Base-by-base conservation (phyloP, 2,329 filamentous ascomycete species). In the Acarospora socialis region DNA sequence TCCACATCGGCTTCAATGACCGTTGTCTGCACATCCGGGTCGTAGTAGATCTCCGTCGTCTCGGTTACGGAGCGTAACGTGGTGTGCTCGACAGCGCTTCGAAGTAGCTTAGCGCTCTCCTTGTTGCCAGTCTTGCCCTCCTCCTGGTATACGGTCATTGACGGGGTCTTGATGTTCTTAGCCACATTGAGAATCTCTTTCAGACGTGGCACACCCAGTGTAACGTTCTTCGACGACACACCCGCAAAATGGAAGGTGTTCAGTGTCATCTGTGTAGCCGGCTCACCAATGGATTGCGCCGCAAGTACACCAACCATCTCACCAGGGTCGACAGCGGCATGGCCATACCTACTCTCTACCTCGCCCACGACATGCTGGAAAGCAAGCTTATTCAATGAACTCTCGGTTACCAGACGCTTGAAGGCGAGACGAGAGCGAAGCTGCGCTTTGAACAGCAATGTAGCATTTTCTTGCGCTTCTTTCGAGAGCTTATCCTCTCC, bases 211-310 rank as follows among this genome's bases (percentile, higher is more conserved):
- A 98, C 90, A 83, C 90, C 90, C 29, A 98, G 77, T 0, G 90
- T 98, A 34, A 98, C 87, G 68, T 98, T 98, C 77, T 98, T 98
- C 15, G 87, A 93, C 21, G 92, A 93, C 39, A 98, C 84, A 93
- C 90, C 90, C 57, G 90, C 86, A 57, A 98, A 98, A 68, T 98
- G 90, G 79, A 98, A 98, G 15, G 90, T 98, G 63, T 98, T 98
- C 39, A 98, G 64, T 1, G 90, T 98, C 90, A 98, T 98, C 66
- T 98, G 90, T 1, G 90, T 98, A 14, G 90, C 92, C 23, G 90
- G 90, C 58, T 98, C 90, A 63, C 90, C 90, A 53, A 98, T 98
- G 19, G 90, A 98, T 61, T 98, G 90, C 5, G 92, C 90, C 41
- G 90, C 90, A 49, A 98, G 64, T 14, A 98, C 90, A 61, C 90